phyloP scores from a whole-genome alignment of 2,329 filamentous ascomycete genomes.

The Thielaviopsis populi region DNA sequence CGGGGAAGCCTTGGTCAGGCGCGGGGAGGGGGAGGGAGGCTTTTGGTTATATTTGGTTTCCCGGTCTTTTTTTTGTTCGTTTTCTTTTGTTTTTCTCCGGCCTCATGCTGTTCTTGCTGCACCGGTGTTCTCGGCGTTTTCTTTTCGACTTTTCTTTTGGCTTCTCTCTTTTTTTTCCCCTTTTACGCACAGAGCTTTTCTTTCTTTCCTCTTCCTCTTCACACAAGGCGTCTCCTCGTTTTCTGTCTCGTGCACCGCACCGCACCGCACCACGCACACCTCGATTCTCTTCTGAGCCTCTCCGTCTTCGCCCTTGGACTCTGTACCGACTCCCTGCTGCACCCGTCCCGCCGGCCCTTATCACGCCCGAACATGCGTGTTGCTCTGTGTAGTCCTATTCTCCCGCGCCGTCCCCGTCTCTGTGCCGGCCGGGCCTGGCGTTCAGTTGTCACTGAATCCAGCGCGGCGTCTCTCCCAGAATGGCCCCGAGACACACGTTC shows the following conservation, averaged over 20 bases:
- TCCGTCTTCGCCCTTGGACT: no score
- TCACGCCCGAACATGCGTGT: no score
- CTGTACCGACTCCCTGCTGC: no score
- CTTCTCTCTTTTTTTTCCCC: background rate
- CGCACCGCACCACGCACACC: no score
- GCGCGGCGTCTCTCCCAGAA: no score
- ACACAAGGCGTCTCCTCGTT: background rate
- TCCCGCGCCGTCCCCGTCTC: background rate
- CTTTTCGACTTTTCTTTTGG: background rate
- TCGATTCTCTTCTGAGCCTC: no score
- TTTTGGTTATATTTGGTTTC: no score
- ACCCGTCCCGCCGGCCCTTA: no score
- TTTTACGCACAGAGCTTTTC: background rate
- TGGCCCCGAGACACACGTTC: no score
- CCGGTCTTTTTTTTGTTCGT: background rate
- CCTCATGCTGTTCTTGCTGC: background rate
- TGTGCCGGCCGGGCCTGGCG: background rate
- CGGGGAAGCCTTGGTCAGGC: background rate
- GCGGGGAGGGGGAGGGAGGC: background rate
- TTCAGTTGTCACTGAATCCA: background rate
- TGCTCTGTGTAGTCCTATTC: no score
- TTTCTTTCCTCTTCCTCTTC: background rate
- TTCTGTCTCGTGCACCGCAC: background rate
- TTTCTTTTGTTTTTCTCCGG: background rate
- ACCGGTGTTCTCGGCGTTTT: slow-evolving; percentile 3